Evolutionary conservation across 768 basidiomycete genomes (phyloP).

Genomic region (Russula sp.): DNA sequence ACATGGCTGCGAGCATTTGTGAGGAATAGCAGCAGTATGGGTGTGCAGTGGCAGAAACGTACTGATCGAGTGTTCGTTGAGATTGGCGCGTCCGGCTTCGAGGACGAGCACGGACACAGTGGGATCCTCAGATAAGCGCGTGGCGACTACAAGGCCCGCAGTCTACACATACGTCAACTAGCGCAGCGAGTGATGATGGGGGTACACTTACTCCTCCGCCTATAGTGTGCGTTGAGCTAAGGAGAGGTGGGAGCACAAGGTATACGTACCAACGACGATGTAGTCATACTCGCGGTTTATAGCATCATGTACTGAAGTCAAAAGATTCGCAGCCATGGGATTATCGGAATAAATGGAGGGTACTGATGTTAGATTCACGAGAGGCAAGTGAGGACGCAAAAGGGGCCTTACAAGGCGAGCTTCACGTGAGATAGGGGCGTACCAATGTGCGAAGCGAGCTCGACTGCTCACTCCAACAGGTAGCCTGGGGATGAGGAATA

Average conservation of each 20-base stretch:
- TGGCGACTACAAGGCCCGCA: constrained; percentile 26
- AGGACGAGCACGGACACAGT: constrained; percentile 25
- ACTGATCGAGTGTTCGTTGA: constrained; percentile 20
- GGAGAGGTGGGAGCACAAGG: neutral
- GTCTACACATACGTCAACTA: neutral
- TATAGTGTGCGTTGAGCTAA: neutral
- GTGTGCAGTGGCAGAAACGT: neutral
- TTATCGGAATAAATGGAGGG: constrained; percentile 9
- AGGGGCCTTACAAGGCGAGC: too few species aligned
- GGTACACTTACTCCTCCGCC: constrained; percentile 6
- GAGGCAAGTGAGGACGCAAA: too few species aligned
- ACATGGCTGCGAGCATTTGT: neutral
- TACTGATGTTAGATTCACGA: too few species aligned
- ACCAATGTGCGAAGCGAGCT: too few species aligned
- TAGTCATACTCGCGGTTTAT: constrained; percentile 13
- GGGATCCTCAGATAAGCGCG: constrained; percentile 27
- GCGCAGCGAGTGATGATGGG: neutral
- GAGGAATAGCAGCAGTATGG: neutral
- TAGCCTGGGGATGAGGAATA: too few species aligned
- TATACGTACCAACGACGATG: constrained; percentile 8
- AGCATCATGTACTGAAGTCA: neutral
- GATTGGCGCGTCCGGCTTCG: constrained; percentile 26
- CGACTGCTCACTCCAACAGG: too few species aligned
- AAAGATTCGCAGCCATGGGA: constrained; percentile 1
- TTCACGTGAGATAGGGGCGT: too few species aligned